Evolutionary conservation across 2,329 filamentous ascomycete genomes (phyloP).

Genomic region (Aspergillus nomiae): DNA sequence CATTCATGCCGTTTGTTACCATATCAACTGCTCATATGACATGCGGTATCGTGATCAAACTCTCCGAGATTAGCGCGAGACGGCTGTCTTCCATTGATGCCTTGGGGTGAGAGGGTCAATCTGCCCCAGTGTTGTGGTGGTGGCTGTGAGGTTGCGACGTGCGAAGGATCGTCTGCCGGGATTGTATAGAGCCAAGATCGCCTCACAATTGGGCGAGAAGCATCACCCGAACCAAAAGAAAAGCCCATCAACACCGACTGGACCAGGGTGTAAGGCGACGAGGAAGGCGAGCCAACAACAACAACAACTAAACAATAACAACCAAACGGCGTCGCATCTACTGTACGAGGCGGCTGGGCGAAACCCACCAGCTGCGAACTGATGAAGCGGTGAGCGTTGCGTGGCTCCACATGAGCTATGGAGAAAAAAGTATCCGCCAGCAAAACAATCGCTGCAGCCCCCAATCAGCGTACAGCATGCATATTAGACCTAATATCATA

Average conservation of each 20-base stretch:
- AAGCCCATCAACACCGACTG: background rate
- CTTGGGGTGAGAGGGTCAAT: background rate
- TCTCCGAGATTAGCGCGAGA: background rate
- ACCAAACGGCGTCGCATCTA: background rate
- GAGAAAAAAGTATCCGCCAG: slow-evolving; percentile 7
- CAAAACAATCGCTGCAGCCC: slow-evolving; percentile 1
- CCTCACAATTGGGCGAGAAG: background rate
- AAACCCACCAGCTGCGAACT: slow-evolving; percentile 3
- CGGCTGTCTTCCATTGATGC: background rate
- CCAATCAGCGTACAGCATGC: slow-evolving; percentile 5
- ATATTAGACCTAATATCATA: slow-evolving; percentile 4
- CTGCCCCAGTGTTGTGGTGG: background rate
- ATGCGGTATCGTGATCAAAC: background rate
- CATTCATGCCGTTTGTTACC: background rate
- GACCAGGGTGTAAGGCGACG: background rate
- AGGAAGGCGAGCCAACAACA: background rate
- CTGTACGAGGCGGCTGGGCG: background rate
- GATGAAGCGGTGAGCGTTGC: slow-evolving; percentile 8
- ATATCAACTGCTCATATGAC: slow-evolving; percentile 3
- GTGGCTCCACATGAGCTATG: slow-evolving; percentile 8
- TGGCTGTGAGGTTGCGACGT: background rate
- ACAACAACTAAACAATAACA: background rate
- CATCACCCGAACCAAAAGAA: background rate
- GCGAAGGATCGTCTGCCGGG: background rate
- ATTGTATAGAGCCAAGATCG: background rate